phyloP scores from a whole-genome alignment of 202 grass and related monocot species.

The Tripidium arundinaceum region DNA sequence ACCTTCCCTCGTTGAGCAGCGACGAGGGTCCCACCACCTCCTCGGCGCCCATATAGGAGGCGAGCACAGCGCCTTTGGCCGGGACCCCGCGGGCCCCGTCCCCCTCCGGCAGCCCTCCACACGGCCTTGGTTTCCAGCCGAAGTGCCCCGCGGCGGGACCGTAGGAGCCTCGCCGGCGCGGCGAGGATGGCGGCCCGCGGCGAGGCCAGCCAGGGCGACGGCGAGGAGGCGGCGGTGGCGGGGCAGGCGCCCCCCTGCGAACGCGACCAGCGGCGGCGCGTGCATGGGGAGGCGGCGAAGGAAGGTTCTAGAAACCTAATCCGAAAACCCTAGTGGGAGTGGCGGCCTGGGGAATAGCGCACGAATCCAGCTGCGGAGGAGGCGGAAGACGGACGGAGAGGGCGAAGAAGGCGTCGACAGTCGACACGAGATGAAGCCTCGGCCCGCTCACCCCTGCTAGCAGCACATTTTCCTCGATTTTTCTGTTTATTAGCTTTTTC shows the following conservation, averaged over 20 bases:
- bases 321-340: conserved; percentile 43
- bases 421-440: not conserved
- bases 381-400: conserved; percentile 11
- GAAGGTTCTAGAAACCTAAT: conserved; percentile 46
- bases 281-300: conserved; percentile 30
- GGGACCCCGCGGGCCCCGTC: conserved; percentile 31
- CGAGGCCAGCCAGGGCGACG: not conserved
- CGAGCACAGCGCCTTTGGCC: conserved; percentile 63
- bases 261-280: conserved; percentile 32
- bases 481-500: not conserved
- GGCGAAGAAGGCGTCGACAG: not conserved
- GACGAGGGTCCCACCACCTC: conserved; percentile 69
- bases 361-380: conserved; percentile 1
- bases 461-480: not conserved
- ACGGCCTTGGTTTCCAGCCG: conserved; percentile 41
- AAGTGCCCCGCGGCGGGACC: conserved; percentile 26
- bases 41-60: conserved; percentile 78
- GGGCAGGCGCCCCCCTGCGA: conserved; percentile 34
- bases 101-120: conserved; percentile 38
- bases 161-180: conserved; percentile 28
- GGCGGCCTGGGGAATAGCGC: conserved; percentile 20
- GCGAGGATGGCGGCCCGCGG: conserved; percentile 36
- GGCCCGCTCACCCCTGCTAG: not conserved
- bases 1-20: conserved; percentile 70
- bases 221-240: not conserved